phyloP scores from a whole-genome alignment of 2,329 filamentous ascomycete species.

The Talaromyces rugulosus region DNA sequence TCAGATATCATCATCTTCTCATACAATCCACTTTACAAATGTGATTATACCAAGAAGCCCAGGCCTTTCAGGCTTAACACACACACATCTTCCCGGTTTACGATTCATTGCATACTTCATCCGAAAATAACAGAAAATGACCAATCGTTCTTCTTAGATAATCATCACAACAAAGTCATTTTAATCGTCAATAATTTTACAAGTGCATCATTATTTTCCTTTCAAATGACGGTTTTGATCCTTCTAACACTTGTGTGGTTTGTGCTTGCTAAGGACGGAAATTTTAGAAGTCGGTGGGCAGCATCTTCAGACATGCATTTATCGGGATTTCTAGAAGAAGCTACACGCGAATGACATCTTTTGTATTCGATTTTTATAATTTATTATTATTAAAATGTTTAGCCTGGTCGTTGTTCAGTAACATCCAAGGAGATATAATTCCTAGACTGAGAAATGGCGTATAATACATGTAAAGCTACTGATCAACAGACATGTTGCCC shows the following conservation, averaged over 20 bases:
- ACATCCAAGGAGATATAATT: not conserved
- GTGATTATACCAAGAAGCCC: not conserved
- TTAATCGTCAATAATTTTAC: not conserved
- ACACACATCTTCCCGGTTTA: not conserved
- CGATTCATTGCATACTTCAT: not conserved
- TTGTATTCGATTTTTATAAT: not conserved
- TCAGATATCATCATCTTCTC: too few relatives aligned
- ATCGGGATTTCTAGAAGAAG: not conserved
- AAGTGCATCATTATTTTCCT: not conserved
- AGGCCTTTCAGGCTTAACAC: too few relatives aligned
- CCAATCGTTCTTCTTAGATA: not conserved
- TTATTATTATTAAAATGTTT: not conserved
- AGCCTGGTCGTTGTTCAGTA: not conserved
- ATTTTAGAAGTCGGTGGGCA: not conserved
- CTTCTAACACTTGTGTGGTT: not conserved
- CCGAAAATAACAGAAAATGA: not conserved
- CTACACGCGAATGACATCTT: not conserved
- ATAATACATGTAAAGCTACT: not conserved
- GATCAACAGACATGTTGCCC: not conserved
- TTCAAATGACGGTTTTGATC: not conserved
- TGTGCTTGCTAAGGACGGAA: not conserved
- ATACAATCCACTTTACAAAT: too few relatives aligned
- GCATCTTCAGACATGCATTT: not conserved
- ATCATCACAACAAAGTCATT: not conserved
- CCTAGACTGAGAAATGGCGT: not conserved